These are phyloP conservation scores for Dictyostelium brefeldianum DNA, from an alignment of 78 protist species.

Conservation along the genomic window DNA sequence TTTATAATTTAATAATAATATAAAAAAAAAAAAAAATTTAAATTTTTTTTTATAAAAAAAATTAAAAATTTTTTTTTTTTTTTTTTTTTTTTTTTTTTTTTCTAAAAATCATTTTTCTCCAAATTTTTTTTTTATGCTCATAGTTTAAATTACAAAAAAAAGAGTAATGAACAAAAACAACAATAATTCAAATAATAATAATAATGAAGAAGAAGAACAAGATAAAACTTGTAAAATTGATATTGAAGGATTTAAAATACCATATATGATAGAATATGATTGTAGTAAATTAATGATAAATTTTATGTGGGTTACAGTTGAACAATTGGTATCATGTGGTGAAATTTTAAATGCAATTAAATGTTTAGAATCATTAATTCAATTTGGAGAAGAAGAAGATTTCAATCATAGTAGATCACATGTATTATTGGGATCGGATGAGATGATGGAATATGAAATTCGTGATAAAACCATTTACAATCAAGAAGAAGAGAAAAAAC, in stretches of 20 bases:
- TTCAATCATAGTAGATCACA: neutral
- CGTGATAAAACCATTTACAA: neutral
- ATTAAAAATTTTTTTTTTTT: neutral
- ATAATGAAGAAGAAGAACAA: too few species aligned
- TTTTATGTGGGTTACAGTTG: slow-evolving; percentile 54
- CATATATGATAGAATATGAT: neutral
- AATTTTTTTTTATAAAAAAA: neutral
- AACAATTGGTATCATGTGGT: slow-evolving; percentile 33
- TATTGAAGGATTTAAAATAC: neutral
- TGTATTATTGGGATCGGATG: neutral
- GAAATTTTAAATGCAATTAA: slow-evolving; percentile 39
- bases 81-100: neutral
- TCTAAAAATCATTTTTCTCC: too few species aligned
- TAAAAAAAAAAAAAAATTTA: neutral
- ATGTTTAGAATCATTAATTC: slow-evolving; percentile 27
- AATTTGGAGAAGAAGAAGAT: slow-evolving; percentile 4
- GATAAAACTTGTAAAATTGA: neutral
- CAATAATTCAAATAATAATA: too few species aligned
- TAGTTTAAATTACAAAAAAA: too few species aligned
- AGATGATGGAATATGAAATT: neutral
- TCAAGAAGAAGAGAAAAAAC: neutral
- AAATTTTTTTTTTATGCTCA: too few species aligned
- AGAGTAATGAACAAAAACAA: too few species aligned
- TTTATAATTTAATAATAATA: too few species aligned
- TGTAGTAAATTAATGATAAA: slow-evolving; percentile 25